Conservation (phyloP, 352 stramenopile genomes). For the Pelagophyceae sp. region DNA sequence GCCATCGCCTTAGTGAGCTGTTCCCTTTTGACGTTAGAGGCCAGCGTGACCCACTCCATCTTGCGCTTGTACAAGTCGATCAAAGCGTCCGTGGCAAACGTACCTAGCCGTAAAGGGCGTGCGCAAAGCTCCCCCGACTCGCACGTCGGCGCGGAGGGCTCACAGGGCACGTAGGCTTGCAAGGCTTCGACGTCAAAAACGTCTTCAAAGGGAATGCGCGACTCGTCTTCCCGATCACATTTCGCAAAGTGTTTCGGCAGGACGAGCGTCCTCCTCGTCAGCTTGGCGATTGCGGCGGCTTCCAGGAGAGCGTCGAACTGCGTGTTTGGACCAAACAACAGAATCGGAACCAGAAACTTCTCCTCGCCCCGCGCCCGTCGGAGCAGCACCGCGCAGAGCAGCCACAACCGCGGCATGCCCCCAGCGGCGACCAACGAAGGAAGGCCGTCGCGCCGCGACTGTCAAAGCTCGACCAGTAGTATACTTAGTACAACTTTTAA, state of each 20-base stretch:
- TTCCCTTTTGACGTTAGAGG: background rate
- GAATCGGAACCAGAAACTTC: background rate
- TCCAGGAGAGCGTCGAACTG: slow-evolving; percentile 18
- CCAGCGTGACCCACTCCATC: background rate
- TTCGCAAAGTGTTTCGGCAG: background rate
- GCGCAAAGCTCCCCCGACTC: background rate
- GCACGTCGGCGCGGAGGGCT: background rate
- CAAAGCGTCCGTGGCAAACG: background rate
- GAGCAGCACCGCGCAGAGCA: too few species aligned
- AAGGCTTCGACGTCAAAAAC: slow-evolving; percentile 4
- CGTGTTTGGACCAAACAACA: slow-evolving; percentile 12
- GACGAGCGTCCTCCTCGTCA: background rate
- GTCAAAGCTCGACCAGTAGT: too few species aligned
- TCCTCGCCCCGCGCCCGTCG: too few species aligned
- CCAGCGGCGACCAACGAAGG: too few species aligned
- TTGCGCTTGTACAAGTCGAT: background rate
- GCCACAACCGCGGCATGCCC: too few species aligned
- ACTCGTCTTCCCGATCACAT: background rate
- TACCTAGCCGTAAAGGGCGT: background rate
- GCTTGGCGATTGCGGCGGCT: background rate
- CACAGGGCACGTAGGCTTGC: background rate
- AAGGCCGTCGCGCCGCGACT: too few species aligned
- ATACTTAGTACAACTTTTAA: too few species aligned
- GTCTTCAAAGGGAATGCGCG: background rate
- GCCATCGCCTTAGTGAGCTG: background rate